Evolutionary conservation across 306 rosid genomes (phyloP), one percentile per base, ranked within the genome.

Genomic region (Clitoria ternatea): DNA sequence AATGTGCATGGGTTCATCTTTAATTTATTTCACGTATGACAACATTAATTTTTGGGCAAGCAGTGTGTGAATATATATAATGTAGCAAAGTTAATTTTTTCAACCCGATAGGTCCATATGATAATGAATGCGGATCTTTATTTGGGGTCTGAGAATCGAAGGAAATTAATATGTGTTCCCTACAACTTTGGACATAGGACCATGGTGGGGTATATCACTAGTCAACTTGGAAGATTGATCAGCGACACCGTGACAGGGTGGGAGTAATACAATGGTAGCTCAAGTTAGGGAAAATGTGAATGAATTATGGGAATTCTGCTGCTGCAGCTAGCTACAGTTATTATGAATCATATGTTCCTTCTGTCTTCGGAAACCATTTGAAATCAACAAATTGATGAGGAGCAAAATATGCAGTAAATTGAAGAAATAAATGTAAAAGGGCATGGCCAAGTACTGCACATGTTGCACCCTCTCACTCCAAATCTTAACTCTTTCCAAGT

Each of bases 101-200:
- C 45, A 62, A 54, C 1, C 13, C 13, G 6, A 44, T 19, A 64
- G 77, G 79, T 43, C 73, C 66, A 61, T 68, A 62, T 45, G 44
- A 9, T 45, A 77, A 73, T 81, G 79, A 64, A 75, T 57, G 78
- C 66, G 18, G 55, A 70, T 80, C 84, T 64, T 56, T 18, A 29
- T 45, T 42, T 72, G 70, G 77, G 76, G 68, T 71, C 24, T 40
- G 29, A 66, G 36, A 70, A 71, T 66, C 72, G 7, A 59, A 71
- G 42, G 45, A 81, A 76, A 56, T 75, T 54, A 78, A 78, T 42
- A 11, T 11, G 44, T 80, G 79, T 40, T 39, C 75, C 73, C 78
- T 57, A 9, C 30, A 29, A 63, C 2, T 19, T 75, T 45, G 1
- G 22, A 20, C 37, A 49, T 1, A 13, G 69, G 75, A 70, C 84